Conservation (phyloP, 2,329 filamentous ascomycete species). For the Apiospora saccharicola region DNA sequence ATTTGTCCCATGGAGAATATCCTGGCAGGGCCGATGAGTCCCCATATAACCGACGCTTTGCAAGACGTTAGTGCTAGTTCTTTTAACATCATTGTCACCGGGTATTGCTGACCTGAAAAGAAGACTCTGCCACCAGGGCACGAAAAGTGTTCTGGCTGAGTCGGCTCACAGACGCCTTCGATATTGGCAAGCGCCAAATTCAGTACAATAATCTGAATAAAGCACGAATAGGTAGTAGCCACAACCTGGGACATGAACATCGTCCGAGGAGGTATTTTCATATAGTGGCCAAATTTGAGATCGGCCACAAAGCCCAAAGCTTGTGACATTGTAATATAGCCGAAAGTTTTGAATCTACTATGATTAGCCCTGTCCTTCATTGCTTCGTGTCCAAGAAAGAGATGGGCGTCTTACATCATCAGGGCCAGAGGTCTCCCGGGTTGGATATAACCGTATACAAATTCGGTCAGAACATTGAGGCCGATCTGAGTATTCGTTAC, state of each 20-base stretch:
- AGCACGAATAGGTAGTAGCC: conserved; percentile 70
- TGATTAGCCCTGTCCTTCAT: conserved; percentile 31
- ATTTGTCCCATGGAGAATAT: conserved; percentile 70
- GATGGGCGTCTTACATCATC: conserved; percentile 64
- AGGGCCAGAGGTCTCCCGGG: conserved; percentile 75
- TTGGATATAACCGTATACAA: conserved; percentile 78
- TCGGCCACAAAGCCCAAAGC: conserved; percentile 70
- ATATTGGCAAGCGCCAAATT: conserved; percentile 70
- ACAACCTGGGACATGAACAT: conserved; percentile 73
- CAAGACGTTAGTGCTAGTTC: background rate
- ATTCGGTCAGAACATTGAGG: conserved; percentile 78
- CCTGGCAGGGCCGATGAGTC: conserved; percentile 68
- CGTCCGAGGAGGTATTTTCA: conserved; percentile 65
- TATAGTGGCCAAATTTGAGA: conserved; percentile 77
- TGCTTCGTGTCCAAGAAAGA: background rate
- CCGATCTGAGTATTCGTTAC: conserved; percentile 75
- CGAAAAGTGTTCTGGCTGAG: conserved; percentile 65
- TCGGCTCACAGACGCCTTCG: conserved; percentile 65
- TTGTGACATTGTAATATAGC: conserved; percentile 70
- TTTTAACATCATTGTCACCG: background rate
- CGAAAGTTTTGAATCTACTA: conserved; percentile 67
- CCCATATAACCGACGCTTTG: conserved; percentile 71
- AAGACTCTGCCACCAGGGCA: conserved; percentile 71
- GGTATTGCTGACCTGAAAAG: conserved; percentile 58
- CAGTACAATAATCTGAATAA: conserved; percentile 71